Evolutionary conservation across 768 basidiomycete genomes (phyloP).

Genomic region (Lactarius tabidus): DNA sequence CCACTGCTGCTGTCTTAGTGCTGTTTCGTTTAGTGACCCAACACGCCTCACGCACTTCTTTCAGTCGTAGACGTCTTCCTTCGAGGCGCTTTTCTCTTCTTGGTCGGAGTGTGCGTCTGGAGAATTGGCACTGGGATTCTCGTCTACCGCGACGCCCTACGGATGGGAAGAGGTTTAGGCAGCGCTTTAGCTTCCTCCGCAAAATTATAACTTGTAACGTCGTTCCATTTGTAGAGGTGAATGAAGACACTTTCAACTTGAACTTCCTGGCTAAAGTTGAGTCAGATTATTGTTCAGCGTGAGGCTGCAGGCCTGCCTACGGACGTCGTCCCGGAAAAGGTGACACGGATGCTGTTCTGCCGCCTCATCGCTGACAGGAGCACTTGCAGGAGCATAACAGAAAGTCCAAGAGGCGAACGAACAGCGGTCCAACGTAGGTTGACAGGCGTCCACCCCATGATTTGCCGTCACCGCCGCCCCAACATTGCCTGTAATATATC

Average conservation of each 20-base stretch:
- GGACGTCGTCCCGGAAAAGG: conserved; percentile 18
- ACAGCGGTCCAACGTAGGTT: no score
- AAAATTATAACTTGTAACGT: not conserved
- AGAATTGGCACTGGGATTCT: conserved; percentile 13
- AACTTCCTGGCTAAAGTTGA: not conserved
- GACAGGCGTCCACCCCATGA: no score
- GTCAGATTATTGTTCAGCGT: conserved; percentile 19
- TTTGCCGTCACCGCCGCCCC: no score
- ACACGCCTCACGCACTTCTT: conserved; percentile 15
- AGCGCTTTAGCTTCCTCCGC: not conserved
- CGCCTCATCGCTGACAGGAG: not conserved
- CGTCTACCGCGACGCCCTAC: conserved; percentile 18
- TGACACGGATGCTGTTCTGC: not conserved
- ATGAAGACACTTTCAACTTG: no score
- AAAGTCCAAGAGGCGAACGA: conserved; percentile 23
- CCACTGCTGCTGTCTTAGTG: no score
- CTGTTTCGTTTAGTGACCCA: not conserved
- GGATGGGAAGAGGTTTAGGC: conserved; percentile 18
- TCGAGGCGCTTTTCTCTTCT: conserved; percentile 17
- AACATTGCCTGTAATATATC: no score
- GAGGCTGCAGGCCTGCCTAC: conserved; percentile 19
- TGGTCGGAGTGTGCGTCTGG: conserved; percentile 20
- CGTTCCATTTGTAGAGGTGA: conserved; percentile 9
- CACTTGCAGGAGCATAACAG: no score
- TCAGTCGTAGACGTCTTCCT: conserved; percentile 17